Conservation (phyloP, 1,284 basidiomycete species). For the Coniferiporia weirii region DNA sequence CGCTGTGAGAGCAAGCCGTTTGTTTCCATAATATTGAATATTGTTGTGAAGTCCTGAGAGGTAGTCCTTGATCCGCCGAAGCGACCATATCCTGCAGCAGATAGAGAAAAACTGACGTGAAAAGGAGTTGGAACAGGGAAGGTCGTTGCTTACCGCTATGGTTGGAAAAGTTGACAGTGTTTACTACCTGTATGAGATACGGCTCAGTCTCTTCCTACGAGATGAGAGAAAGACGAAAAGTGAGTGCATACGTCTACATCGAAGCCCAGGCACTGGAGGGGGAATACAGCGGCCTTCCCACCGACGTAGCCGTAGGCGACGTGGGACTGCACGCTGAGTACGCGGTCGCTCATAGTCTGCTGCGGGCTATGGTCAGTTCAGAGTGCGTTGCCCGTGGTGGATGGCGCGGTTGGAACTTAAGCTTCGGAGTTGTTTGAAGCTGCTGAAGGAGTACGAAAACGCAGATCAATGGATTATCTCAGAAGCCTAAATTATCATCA, state of each 20-base stretch:
- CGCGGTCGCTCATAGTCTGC: conserved; percentile 31
- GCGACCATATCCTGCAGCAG: conserved; percentile 64
- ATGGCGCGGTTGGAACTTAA: background rate
- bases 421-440: background rate
- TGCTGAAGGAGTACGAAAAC: too few species aligned
- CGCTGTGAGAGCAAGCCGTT: conserved; percentile 63
- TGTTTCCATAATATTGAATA: conserved; percentile 64
- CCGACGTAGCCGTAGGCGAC: conserved; percentile 97
- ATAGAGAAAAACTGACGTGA: background rate
- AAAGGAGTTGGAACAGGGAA: background rate
- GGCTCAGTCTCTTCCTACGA: background rate
- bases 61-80: conserved; percentile 71
- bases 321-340: conserved; percentile 89
- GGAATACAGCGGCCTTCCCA: conserved; percentile 91
- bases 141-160: conserved; percentile 68
- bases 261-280: conserved; percentile 90
- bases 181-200: conserved; percentile 61
- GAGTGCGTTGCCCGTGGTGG: too few species aligned
- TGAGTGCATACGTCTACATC: conserved; percentile 81
- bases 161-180: conserved; percentile 95
- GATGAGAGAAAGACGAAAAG: background rate
- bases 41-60: conserved; percentile 58
- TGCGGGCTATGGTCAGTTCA: too few species aligned
- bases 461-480: background rate
- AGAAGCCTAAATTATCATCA: background rate